Evolutionary conservation across 192 early-diverging fungal genomes (phyloP).

Genomic region (Mortierella antarctica): DNA sequence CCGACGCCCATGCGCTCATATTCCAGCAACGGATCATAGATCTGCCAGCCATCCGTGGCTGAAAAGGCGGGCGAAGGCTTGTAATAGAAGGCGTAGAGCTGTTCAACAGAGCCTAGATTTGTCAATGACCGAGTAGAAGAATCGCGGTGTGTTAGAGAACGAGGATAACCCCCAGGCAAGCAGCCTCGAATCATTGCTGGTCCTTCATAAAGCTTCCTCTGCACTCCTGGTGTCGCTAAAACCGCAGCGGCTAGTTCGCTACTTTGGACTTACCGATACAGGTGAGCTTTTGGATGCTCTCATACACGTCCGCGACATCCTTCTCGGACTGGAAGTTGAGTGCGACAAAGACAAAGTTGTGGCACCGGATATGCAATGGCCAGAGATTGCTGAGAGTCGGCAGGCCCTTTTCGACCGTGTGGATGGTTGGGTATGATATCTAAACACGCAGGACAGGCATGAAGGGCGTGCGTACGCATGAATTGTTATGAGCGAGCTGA

Average conservation of each 20-base stretch:
- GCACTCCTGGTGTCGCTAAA: too few relatives aligned
- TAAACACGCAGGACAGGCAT: constrained; percentile 21
- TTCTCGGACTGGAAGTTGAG: constrained; percentile 74
- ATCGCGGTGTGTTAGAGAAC: not conserved
- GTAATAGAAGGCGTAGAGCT: constrained; percentile 85
- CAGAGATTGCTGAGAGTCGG: constrained; percentile 55
- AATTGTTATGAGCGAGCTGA: not conserved
- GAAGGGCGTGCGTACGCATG: not conserved
- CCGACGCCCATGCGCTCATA: constrained; percentile 89
- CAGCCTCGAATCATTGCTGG: too few relatives aligned
- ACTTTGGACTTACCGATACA: constrained; percentile 71
- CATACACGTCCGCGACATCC: constrained; percentile 80
- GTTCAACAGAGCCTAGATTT: constrained; percentile 68
- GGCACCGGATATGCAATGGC: constrained; percentile 75
- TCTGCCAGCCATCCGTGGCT: constrained; percentile 68
- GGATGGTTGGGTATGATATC: constrained; percentile 90
- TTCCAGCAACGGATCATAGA: constrained; percentile 82
- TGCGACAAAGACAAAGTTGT: constrained; percentile 84
- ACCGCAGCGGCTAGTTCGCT: not conserved
- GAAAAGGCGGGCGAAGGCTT: constrained; percentile 58
- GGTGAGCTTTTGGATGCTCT: constrained; percentile 81
- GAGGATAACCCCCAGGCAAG: not conserved
- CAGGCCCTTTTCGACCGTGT: constrained; percentile 80
- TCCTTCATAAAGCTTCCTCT: too few relatives aligned
- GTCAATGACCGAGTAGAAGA: not conserved